Conservation (phyloP, 2,329 filamentous ascomycete species). For the Pseudonectria buxi region DNA sequence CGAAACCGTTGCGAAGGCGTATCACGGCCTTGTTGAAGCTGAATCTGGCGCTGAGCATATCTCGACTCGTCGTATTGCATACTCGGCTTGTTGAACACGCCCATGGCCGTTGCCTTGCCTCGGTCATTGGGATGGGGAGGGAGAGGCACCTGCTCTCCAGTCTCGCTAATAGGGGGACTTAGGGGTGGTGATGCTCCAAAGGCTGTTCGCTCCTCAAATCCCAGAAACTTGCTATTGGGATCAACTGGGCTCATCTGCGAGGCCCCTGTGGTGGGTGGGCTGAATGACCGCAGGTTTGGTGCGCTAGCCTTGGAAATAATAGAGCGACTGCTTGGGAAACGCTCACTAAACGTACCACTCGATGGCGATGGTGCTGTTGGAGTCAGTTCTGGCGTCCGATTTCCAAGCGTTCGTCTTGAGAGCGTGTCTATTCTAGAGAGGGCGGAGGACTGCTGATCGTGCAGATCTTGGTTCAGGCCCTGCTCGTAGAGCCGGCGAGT, state of each 20-base stretch:
- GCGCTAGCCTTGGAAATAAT: slow-evolving; percentile 55
- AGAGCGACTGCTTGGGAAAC: slow-evolving; percentile 38
- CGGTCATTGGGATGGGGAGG: slow-evolving; percentile 67
- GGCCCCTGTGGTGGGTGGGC: slow-evolving; percentile 36
- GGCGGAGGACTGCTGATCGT: slow-evolving; percentile 72
- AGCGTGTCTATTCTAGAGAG: slow-evolving; percentile 75
- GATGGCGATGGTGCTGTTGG: slow-evolving; percentile 41
- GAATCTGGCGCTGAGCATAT: slow-evolving; percentile 73
- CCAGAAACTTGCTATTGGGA: slow-evolving; percentile 29
- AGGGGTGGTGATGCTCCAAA: slow-evolving; percentile 33
- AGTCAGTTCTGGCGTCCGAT: slow-evolving; percentile 44
- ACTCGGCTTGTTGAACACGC: slow-evolving; percentile 60
- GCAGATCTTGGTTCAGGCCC: slow-evolving; percentile 68
- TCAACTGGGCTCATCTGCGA: slow-evolving; percentile 34
- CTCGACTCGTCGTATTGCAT: slow-evolving; percentile 78
- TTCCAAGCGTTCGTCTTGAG: slow-evolving; percentile 48
- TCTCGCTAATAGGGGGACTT: slow-evolving; percentile 60
- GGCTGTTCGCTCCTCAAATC: slow-evolving; percentile 23
- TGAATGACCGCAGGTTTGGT: slow-evolving; percentile 58
- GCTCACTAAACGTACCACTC: slow-evolving; percentile 37
- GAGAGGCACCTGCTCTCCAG: slow-evolving; percentile 58
- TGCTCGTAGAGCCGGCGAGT: slow-evolving; percentile 76
- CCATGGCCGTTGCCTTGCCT: slow-evolving; percentile 70
- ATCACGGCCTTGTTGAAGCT: slow-evolving; percentile 70
- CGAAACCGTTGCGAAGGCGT: slow-evolving; percentile 45